A percentile compares a stretch with the other conserved stretches of the same genome.
Evolutionary conservation across 208 protist species (phyloP).

Genomic region (Lotmaria passim): DNA sequence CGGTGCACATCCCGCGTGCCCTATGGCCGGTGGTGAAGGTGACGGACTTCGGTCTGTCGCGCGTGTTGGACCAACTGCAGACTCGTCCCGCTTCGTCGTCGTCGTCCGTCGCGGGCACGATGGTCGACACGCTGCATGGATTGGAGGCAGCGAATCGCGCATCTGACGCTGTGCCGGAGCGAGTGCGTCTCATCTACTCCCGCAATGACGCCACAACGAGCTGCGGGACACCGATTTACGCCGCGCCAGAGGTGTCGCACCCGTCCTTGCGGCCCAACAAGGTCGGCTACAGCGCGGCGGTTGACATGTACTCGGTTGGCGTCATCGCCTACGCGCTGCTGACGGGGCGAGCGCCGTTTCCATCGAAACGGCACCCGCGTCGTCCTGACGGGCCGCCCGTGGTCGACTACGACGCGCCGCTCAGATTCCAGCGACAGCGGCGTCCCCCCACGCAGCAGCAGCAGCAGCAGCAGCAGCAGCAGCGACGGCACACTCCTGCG

Average conservation of each 20-base stretch:
- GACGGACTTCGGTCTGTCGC: conserved; percentile 77
- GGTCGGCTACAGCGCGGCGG: conserved; percentile 62
- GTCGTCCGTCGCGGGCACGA: background rate
- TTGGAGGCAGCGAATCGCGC: background rate
- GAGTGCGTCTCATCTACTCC: conserved; percentile 35
- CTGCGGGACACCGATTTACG: conserved; percentile 79
- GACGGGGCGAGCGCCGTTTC: conserved; percentile 53
- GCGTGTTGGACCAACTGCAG: conserved; percentile 40
- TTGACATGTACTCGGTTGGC: conserved; percentile 77
- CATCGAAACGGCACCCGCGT: conserved; percentile 14
- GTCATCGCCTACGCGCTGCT: conserved; percentile 67
- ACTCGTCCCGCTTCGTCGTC: conserved; percentile 13
- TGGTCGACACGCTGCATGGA: conserved; percentile 2
- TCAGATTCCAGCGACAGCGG: conserved; percentile 19
- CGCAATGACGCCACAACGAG: conserved; percentile 56
- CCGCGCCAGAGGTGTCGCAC: conserved; percentile 61
- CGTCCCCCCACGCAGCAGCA: background rate
- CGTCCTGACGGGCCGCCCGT: conserved; percentile 22
- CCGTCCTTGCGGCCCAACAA: conserved; percentile 36
- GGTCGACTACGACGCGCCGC: conserved; percentile 38
- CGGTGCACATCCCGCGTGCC: conserved; percentile 46
- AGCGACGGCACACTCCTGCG: too few relatives aligned
- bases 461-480: conserved; percentile 2
- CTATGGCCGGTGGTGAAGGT: conserved; percentile 73
- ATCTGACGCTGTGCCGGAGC: conserved; percentile 12